A percentile compares a stretch with the other conserved stretches of the same genome.
phyloP scores from a whole-genome alignment of 2,329 filamentous ascomycete genomes.

The Verticillium nubilum region DNA sequence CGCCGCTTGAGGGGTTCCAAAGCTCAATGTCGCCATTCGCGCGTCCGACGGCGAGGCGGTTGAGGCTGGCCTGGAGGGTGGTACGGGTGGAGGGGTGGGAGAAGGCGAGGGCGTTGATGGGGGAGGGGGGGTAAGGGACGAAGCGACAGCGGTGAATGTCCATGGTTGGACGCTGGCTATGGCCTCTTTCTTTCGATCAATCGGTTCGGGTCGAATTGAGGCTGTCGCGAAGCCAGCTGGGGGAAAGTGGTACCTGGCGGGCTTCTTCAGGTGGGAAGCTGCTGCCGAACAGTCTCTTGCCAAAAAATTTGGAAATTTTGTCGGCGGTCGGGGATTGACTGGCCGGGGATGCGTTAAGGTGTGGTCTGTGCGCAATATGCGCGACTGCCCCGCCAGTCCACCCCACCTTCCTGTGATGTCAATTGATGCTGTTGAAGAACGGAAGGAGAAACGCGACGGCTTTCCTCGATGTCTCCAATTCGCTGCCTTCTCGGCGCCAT shows the following conservation, averaged over 20 bases:
- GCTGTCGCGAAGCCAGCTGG: not conserved
- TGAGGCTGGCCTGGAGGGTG: constrained; percentile 43
- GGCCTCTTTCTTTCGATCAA: not conserved
- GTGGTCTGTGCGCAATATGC: constrained; percentile 20
- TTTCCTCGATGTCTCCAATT: too few species aligned
- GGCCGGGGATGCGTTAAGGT: constrained; percentile 17
- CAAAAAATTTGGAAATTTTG: constrained; percentile 14
- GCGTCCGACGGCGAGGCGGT: constrained; percentile 82
- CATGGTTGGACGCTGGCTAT: constrained; percentile 45
- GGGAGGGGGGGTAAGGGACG: constrained; percentile 82
- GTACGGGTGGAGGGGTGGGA: constrained; percentile 61
- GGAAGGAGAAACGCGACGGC: too few species aligned
- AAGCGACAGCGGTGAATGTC: constrained; percentile 97
- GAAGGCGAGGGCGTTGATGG: constrained; percentile 93
- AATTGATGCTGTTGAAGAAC: too few species aligned
- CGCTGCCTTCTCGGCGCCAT: too few species aligned
- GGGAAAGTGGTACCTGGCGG: not conserved
- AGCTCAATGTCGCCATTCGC: constrained; percentile 97
- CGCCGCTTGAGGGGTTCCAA: constrained; percentile 80
- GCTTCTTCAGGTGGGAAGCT: not conserved
- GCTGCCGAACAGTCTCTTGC: not conserved
- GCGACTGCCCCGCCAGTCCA: constrained; percentile 13
- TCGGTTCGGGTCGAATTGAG: not conserved
- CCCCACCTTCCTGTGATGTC: not conserved
- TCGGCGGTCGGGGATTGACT: constrained; percentile 12